Conservation (phyloP, 164 flowering plant genomes). For the Echeveria elegans region DNA sequence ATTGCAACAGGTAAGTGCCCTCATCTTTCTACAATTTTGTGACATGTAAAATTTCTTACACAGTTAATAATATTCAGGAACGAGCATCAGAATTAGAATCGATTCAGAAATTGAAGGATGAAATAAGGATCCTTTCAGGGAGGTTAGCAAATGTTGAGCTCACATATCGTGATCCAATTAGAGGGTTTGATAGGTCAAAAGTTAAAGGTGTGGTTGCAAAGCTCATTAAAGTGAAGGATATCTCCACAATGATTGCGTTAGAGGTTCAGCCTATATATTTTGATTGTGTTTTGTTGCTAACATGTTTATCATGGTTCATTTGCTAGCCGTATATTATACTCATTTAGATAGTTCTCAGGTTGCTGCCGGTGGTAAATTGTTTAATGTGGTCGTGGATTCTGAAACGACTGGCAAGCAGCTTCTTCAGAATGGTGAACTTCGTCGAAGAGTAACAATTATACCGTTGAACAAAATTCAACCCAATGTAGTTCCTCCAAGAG, state of each 20-base stretch:
- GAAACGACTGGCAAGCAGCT: constrained; percentile 87
- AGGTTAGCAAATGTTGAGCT: constrained; percentile 67
- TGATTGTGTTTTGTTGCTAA: background rate
- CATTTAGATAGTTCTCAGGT: constrained; percentile 38
- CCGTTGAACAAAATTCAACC: constrained; percentile 85
- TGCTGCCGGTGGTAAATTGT: constrained; percentile 90
- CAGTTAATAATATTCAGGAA: constrained; percentile 38
- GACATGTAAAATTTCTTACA: background rate
- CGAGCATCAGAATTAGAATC: constrained; percentile 50
- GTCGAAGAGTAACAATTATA: constrained; percentile 87
- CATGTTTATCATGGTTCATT: background rate
- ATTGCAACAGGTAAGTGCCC: constrained; percentile 53
- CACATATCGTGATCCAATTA: constrained; percentile 64
- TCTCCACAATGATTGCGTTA: constrained; percentile 71
- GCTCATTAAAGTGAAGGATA: constrained; percentile 86
- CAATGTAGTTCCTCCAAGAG: constrained; percentile 38
- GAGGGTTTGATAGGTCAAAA: constrained; percentile 76
- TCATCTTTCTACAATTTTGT: background rate
- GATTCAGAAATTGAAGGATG: constrained; percentile 71
- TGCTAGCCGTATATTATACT: background rate
- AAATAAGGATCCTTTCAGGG: constrained; percentile 52
- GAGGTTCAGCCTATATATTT: constrained; percentile 41
- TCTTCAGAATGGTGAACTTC: constrained; percentile 74
- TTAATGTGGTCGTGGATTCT: constrained; percentile 89
- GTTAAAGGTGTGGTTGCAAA: constrained; percentile 97